Evolutionary conservation across 768 basidiomycete genomes (phyloP).

Genomic region (Mycena maculata): DNA sequence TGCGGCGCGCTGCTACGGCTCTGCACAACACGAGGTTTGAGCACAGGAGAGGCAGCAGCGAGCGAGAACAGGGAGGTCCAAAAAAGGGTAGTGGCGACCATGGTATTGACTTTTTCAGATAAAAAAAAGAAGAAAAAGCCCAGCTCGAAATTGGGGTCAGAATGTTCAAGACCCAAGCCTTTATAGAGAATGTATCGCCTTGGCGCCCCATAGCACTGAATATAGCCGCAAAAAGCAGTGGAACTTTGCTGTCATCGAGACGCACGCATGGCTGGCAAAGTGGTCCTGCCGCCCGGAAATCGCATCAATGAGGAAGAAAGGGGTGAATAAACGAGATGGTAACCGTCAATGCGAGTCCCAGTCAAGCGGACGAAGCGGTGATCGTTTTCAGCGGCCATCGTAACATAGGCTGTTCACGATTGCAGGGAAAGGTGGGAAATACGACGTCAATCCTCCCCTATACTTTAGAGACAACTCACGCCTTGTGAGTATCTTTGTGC

Average conservation of each 20-base stretch:
- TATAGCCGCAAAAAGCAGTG: not conserved
- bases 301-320: too few relatives aligned
- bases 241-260: not conserved
- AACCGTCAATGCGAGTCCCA: too few relatives aligned
- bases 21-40: not conserved
- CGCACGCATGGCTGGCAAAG: not conserved
- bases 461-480: too few relatives aligned
- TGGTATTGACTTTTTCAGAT: not conserved
- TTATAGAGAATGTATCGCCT: slow-evolving; percentile 7
- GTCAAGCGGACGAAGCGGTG: too few relatives aligned
- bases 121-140: too few relatives aligned
- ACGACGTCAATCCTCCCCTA: too few relatives aligned
- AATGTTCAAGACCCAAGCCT: not conserved
- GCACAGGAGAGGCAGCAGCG: not conserved
- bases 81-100: slow-evolving; percentile 16
- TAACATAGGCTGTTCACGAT: too few relatives aligned
- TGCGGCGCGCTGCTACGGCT: slow-evolving; percentile 41
- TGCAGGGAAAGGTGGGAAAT: too few relatives aligned
- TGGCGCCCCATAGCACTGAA: not conserved
- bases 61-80: slow-evolving; percentile 22
- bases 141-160: not conserved
- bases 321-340: too few relatives aligned
- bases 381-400: too few relatives aligned
- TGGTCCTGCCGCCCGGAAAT: too few relatives aligned
- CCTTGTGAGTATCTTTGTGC: too few relatives aligned